Conservation (phyloP, 495 filamentous ascomycete genomes). For the Thermothielavioides terrestris region DNA sequence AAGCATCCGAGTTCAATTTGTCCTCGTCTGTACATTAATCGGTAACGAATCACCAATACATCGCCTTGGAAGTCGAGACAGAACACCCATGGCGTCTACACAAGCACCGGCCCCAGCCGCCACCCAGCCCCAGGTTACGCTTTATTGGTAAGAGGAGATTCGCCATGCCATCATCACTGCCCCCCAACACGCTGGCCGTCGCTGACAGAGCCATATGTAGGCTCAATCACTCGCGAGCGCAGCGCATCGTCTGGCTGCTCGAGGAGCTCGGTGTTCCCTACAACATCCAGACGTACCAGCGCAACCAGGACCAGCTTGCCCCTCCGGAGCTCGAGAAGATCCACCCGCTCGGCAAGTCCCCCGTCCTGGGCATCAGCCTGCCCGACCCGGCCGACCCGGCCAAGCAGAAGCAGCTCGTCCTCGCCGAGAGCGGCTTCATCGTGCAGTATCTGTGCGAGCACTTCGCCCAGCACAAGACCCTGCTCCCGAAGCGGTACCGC, state of each 20-base stretch:
- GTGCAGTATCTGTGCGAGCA: constrained; percentile 73
- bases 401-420: constrained; percentile 39
- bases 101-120: no score
- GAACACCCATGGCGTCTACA: not conserved
- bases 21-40: no score
- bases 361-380: constrained; percentile 52
- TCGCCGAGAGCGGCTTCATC: constrained; percentile 76
- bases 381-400: constrained; percentile 14
- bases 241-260: constrained; percentile 83
- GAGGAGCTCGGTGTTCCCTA: constrained; percentile 76
- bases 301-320: constrained; percentile 49
- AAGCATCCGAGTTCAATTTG: no score
- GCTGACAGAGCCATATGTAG: constrained; percentile 29
- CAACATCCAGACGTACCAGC: constrained; percentile 66
- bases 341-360: constrained; percentile 81
- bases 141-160: constrained; percentile 1
- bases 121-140: not conserved
- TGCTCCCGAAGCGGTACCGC: constrained; percentile 57
- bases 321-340: constrained; percentile 64
- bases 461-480: constrained; percentile 41
- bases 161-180: no score
- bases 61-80: no score
- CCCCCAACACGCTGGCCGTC: not conserved
- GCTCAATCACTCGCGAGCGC: constrained; percentile 70
- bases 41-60: not conserved